Base-by-base conservation (phyloP, 345 rosid genomes). In the Salix koriyanagi region DNA sequence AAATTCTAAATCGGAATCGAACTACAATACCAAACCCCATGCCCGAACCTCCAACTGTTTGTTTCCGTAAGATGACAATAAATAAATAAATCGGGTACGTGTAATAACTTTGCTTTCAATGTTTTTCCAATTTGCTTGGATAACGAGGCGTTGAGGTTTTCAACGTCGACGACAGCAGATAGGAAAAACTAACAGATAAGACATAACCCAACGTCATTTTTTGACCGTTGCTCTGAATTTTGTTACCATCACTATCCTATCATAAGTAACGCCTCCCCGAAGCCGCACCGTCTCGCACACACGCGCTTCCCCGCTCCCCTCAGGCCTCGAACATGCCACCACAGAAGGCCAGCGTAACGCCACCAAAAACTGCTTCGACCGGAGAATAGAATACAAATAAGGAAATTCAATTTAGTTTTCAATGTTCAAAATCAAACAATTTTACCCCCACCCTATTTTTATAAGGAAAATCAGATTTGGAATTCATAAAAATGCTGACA, bases 141-240 rank as follows among this genome's bases (percentile, higher is more conserved):
- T 10, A 65, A 32, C 30, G 25, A 25, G 56, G 54, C 68, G 50
- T 71, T 71, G 41, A 19, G 58, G 32, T 13, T 2, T 4, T 41
- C 26, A 70, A 70, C 19, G 11, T 10, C 16, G n/a, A 25, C 60
- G 18, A 37, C 16, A 36, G 26, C 60, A 46, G 0, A 9, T 36
- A 0, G 32, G 21, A 6, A 39, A 37, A 36, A 21, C 25, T 23
- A 30, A n/a, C n/a, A n/a, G n/a, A n/a, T n/a, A n/a, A 10, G 4
- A 71, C 11, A 44, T 10, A 62, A 42, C 32, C 62, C 80, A 65
- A 71, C 80, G 71, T 65, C 72, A 71, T 32, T 62, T 44, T 48
- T 14, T 64, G 71, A 69, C 79, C 74, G 79, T 70, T 61, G 25
- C 74, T 25, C 41, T 3, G 42, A 15, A 25, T 5, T 19, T 32